Conservation (phyloP, 2,329 filamentous ascomycete species). For the Zymoseptoria ardabiliae region DNA sequence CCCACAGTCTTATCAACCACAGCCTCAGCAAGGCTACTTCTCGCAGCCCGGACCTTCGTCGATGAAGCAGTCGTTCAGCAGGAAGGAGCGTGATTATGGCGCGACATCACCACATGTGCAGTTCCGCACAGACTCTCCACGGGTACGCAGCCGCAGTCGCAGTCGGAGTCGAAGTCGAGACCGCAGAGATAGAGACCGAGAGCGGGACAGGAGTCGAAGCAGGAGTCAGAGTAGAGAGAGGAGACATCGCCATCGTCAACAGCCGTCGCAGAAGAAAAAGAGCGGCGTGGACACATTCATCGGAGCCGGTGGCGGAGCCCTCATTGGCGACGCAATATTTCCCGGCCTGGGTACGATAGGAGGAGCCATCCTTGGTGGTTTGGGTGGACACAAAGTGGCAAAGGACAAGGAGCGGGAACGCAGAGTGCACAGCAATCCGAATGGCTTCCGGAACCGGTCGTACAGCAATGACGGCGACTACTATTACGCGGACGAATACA, state of each 20-base stretch:
- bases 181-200: conserved; percentile 1
- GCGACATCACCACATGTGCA: neutral
- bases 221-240: conserved; percentile 10
- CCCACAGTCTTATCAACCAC: conserved; percentile 12
- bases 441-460: conserved; percentile 6
- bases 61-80: conserved; percentile 10
- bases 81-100: conserved; percentile 4
- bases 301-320: conserved; percentile 38
- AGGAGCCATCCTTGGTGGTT: conserved; percentile 35
- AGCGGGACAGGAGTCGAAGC: conserved; percentile 14
- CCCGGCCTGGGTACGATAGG: conserved; percentile 36
- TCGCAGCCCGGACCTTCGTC: conserved; percentile 7
- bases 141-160: neutral
- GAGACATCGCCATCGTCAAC: conserved; percentile 16
- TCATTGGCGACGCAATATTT: conserved; percentile 40
- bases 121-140: neutral
- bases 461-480: conserved; percentile 15
- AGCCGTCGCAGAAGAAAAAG: conserved; percentile 15
- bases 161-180: neutral
- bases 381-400: conserved; percentile 36
- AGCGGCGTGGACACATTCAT: conserved; percentile 34
- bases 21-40: conserved; percentile 6
- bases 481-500: conserved; percentile 13
- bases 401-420: conserved; percentile 18
- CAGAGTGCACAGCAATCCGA: conserved; percentile 15